phyloP scores from a whole-genome alignment of 345 rosid genomes.

The Linum trigynum region DNA sequence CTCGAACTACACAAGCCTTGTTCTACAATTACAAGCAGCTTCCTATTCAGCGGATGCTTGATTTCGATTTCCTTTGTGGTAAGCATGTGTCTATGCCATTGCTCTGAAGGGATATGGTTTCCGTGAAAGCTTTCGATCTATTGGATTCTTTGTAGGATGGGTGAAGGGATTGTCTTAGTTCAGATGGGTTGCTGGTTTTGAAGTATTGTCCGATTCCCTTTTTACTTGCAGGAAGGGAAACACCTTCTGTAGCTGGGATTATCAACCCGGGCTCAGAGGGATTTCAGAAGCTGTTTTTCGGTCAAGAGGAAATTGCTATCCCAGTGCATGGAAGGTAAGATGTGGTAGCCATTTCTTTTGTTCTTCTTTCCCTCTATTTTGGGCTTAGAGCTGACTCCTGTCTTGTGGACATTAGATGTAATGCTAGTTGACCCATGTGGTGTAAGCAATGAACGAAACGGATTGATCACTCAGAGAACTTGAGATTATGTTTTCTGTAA shows the following conservation, averaged over 20 bases:
- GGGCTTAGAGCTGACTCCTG: neutral
- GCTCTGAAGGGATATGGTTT: conserved; percentile 2
- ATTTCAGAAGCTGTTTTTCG: conserved; percentile 94
- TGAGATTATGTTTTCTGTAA: neutral
- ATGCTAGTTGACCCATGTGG: neutral
- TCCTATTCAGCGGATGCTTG: conserved; percentile 98
- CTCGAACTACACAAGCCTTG: conserved; percentile 73
- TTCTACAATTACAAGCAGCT: conserved; percentile 95
- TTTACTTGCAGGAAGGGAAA: conserved; percentile 60
- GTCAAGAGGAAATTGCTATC: conserved; percentile 97
- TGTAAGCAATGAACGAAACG: neutral
- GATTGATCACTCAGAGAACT: neutral
- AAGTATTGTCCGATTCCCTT: neutral
- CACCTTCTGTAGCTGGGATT: conserved; percentile 95
- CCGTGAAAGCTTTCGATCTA: neutral
- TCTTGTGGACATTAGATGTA: neutral
- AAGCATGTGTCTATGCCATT: conserved; percentile 6
- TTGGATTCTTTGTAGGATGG: neutral
- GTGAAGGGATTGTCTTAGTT: neutral
- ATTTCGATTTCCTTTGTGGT: conserved; percentile 98
- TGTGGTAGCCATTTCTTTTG: too few relatives aligned
- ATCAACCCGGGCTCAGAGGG: conserved; percentile 93
- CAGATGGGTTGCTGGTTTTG: neutral
- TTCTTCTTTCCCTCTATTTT: neutral
- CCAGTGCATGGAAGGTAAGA: conserved; percentile 86